Conservation (phyloP, 1,139 yeast species). For the Blastobotrys elegans region DNA sequence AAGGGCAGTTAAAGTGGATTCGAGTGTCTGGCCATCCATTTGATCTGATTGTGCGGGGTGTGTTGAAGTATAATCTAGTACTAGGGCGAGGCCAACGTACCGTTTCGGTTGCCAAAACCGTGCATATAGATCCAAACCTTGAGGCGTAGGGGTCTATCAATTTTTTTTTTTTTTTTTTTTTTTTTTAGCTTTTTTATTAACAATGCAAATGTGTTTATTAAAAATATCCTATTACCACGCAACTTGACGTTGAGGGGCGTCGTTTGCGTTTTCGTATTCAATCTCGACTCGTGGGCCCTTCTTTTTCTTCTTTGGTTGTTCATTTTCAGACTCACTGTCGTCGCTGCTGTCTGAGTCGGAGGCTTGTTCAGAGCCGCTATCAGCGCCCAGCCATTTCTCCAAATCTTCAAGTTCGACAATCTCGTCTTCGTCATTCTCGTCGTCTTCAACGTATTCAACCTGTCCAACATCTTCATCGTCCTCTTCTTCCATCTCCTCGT, state of each 20-base stretch:
- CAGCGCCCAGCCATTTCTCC: constrained; percentile 80
- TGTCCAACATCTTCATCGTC: constrained; percentile 66
- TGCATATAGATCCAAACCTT: constrained; percentile 50
- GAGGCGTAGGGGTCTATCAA: constrained; percentile 1
- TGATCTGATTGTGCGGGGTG: constrained; percentile 80
- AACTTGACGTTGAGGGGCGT: constrained; percentile 9
- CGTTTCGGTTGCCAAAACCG: constrained; percentile 35
- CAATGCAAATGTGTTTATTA: neutral
- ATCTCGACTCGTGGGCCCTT: constrained; percentile 71
- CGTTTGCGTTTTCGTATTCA: constrained; percentile 72
- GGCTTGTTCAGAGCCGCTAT: constrained; percentile 36
- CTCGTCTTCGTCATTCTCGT: constrained; percentile 62
- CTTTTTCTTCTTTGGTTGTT: constrained; percentile 17
- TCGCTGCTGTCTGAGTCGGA: constrained; percentile 32
- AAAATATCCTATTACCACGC: constrained; percentile 10
- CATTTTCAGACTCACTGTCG: constrained; percentile 35
- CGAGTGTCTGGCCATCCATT: constrained; percentile 74
- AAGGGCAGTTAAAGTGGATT: constrained; percentile 62
- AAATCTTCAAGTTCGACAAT: constrained; percentile 87
- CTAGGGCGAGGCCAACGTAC: constrained; percentile 37
- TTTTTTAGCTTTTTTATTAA: neutral
- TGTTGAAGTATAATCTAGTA: constrained; percentile 70
- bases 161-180: neutral
- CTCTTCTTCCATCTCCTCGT: constrained; percentile 40
- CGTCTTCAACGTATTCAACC: constrained; percentile 73